Evolutionary conservation across 225 moss, liverwort and hornwort species (phyloP).

Genomic region (Anthoceros angustus): DNA sequence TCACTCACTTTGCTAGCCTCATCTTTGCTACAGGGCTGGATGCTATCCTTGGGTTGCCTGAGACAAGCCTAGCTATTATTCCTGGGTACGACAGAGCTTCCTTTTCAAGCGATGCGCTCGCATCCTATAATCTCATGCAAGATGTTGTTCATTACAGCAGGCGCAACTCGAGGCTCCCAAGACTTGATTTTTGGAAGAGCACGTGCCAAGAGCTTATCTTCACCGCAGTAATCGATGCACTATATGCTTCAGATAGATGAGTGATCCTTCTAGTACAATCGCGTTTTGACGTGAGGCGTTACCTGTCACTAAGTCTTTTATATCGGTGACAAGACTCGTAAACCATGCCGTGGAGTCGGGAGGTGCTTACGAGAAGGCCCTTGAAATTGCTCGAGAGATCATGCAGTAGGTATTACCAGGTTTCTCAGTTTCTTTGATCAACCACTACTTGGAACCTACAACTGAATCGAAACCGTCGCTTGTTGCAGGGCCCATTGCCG

Average conservation of each 20-base stretch:
- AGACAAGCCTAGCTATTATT: conserved; percentile 87
- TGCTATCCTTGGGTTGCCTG: conserved; percentile 86
- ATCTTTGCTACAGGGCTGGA: conserved; percentile 65
- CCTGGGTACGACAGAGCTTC: conserved; percentile 82
- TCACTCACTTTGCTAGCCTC: too few species aligned
- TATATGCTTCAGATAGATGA: conserved; percentile 62
- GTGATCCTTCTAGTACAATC: not conserved
- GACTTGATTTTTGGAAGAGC: conserved; percentile 82
- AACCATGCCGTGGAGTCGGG: conserved; percentile 75
- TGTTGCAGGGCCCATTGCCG: conserved; percentile 65
- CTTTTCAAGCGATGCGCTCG: not conserved
- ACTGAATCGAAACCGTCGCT: too few species aligned
- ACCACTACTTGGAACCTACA: too few species aligned
- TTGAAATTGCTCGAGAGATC: too few species aligned
- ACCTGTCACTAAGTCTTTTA: not conserved
- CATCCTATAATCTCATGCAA: not conserved
- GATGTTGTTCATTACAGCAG: conserved; percentile 45
- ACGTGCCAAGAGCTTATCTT: conserved; percentile 86
- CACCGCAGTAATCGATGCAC: conserved; percentile 66
- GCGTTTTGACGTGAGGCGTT: not conserved
- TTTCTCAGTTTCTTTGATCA: too few species aligned
- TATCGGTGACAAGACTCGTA: conserved; percentile 48
- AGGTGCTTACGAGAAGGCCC: conserved; percentile 61
- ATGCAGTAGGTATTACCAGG: conserved; percentile 40
- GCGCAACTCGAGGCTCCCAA: conserved; percentile 90